These are phyloP conservation scores for Stromatinia cepivora DNA, from an alignment of 2,329 filamentous ascomycete genomes.

Conservation along the genomic window DNA sequence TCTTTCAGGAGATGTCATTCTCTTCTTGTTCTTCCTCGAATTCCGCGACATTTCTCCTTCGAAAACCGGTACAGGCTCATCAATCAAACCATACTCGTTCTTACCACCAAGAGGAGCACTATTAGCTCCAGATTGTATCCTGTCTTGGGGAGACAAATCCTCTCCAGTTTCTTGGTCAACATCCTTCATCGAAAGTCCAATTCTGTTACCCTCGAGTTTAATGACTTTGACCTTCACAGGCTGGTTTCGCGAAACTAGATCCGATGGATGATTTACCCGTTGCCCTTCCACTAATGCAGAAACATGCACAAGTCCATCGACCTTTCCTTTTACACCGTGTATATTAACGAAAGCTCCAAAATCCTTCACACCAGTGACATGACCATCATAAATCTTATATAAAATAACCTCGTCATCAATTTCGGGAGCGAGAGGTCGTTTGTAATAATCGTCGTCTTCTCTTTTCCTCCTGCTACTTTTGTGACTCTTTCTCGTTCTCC, in stretches of 20 bases:
- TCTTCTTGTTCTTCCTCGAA: constrained; percentile 71
- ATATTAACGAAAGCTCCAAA: constrained; percentile 96
- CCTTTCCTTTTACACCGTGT: constrained; percentile 81
- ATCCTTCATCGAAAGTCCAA: constrained; percentile 95
- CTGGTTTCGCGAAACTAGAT: constrained; percentile 78
- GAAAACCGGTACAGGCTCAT: constrained; percentile 59
- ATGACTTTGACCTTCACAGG: constrained; percentile 89
- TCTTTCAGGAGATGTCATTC: constrained; percentile 92
- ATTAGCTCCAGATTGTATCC: constrained; percentile 87
- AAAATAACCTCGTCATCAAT: constrained; percentile 79
- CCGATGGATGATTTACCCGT: constrained; percentile 87
- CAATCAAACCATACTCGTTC: constrained; percentile 56
- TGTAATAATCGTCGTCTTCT: constrained; percentile 60
- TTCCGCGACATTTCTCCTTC: constrained; percentile 56
- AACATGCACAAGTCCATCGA: constrained; percentile 91
- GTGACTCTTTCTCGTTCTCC: constrained; percentile 48
- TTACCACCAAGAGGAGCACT: constrained; percentile 71
- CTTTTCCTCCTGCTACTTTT: constrained; percentile 44
- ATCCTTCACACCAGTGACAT: constrained; percentile 89
- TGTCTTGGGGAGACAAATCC: constrained; percentile 75
- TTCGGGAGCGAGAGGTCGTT: constrained; percentile 66
- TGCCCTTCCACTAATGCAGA: constrained; percentile 83
- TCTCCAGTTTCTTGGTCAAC: constrained; percentile 87
- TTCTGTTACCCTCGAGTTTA: constrained; percentile 77
- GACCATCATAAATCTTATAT: constrained; percentile 86